These are phyloP conservation scores for Hibiscus syriacus DNA, from an alignment of 345 rosid species.

Conservation along the genomic window DNA sequence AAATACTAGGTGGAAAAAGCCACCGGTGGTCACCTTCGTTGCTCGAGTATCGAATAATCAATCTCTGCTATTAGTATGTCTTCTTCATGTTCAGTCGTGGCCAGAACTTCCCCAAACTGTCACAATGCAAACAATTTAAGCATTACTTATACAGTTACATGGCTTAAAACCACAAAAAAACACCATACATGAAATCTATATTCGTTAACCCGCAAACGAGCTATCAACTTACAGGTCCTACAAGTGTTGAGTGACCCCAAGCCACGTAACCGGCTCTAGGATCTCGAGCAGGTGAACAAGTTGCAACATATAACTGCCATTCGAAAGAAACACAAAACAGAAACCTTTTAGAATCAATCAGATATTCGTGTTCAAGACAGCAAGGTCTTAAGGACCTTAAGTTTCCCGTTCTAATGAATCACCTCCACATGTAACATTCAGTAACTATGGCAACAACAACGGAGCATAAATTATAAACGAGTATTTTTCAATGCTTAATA, in stretches of 20 bases:
- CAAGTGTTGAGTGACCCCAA: conserved; percentile 95
- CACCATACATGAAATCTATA: neutral
- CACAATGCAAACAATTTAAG: neutral
- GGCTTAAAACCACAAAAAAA: neutral
- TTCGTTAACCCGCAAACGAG: neutral
- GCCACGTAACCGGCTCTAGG: conserved; percentile 68
- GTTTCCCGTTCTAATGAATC: neutral
- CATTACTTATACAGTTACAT: neutral
- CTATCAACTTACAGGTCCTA: conserved; percentile 70
- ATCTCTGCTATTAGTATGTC: conserved; percentile 72
- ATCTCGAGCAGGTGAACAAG: conserved; percentile 94
- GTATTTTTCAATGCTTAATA: neutral
- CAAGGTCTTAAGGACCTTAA: neutral
- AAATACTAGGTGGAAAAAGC: neutral
- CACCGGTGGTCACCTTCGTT: conserved; percentile 44
- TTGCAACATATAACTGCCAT: conserved; percentile 79
- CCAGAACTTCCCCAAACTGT: conserved; percentile 91
- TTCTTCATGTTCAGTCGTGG: conserved; percentile 76
- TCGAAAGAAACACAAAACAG: conserved; percentile 4
- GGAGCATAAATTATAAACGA: neutral
- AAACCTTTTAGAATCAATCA: neutral
- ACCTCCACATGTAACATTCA: neutral
- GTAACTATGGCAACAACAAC: neutral
- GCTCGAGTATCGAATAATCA: conserved; percentile 67
- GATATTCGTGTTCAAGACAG: neutral